Conservation (phyloP, 768 basidiomycete species). For the Kwoniella europaea region DNA sequence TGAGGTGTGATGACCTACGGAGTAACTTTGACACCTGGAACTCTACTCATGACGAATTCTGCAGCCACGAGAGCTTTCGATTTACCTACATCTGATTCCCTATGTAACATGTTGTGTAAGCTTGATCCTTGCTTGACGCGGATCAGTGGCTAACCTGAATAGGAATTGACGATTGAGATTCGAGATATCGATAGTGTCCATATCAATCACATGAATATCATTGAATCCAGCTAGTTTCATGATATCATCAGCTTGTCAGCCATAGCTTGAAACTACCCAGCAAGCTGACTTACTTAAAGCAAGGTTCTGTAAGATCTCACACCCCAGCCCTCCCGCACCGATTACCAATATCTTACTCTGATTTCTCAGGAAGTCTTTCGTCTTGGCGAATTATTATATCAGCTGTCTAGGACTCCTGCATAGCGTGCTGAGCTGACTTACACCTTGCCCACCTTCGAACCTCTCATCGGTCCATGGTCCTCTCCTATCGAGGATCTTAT, state of each 20-base stretch:
- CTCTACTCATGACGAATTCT: slow-evolving; percentile 94
- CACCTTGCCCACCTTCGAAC: slow-evolving; percentile 80
- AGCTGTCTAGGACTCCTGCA: neutral
- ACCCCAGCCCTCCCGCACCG: slow-evolving; percentile 95
- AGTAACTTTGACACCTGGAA: slow-evolving; percentile 93
- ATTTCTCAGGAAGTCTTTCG: slow-evolving; percentile 81
- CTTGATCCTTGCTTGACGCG: neutral
- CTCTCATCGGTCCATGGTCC: slow-evolving; percentile 85
- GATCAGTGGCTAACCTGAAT: slow-evolving; percentile 67
- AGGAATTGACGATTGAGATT: slow-evolving; percentile 98
- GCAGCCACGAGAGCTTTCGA: slow-evolving; percentile 94
- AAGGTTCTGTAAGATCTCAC: slow-evolving; percentile 93
- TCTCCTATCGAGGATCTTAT: slow-evolving; percentile 80
- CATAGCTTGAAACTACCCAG: neutral
- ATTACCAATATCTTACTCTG: slow-evolving; percentile 94
- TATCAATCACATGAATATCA: slow-evolving; percentile 99
- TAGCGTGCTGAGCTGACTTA: slow-evolving; percentile 57
- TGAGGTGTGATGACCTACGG: slow-evolving; percentile 67
- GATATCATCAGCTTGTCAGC: slow-evolving; percentile 6
- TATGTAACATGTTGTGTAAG: slow-evolving; percentile 24
- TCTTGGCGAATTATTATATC: slow-evolving; percentile 61
- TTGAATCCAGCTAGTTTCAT: slow-evolving; percentile 76
- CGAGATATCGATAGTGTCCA: slow-evolving; percentile 99
- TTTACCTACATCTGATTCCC: slow-evolving; percentile 76
- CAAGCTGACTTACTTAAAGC: slow-evolving; percentile 66